phyloP scores from a whole-genome alignment of 129 eudicot genomes.

The Pseudognaphalium luteoalbum region DNA sequence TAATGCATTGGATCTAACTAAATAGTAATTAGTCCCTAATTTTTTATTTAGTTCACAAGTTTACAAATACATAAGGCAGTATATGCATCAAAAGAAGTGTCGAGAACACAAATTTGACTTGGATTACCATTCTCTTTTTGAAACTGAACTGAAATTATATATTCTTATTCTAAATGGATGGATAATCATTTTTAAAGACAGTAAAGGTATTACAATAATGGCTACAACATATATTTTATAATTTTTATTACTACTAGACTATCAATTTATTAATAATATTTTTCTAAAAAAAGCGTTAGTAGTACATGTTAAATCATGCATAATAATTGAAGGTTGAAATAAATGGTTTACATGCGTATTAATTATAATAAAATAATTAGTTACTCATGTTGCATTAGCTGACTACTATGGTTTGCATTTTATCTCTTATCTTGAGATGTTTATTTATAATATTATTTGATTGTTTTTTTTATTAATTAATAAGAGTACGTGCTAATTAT shows the following conservation, averaged over 20 bases:
- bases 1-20: slow-evolving; percentile 15
- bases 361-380: too few species aligned
- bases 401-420: too few species aligned
- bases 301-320: background rate
- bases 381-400: background rate
- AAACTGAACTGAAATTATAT: background rate
- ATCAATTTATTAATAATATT: background rate
- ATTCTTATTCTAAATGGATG: slow-evolving; percentile 2
- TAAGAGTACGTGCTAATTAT: background rate
- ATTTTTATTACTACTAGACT: slow-evolving; percentile 16
- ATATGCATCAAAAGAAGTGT: slow-evolving; percentile 36
- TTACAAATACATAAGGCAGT: background rate
- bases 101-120: slow-evolving; percentile 38
- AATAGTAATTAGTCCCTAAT: background rate
- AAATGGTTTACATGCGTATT: slow-evolving; percentile 19
- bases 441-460: too few species aligned
- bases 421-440: too few species aligned
- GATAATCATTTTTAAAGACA: slow-evolving; percentile 22
- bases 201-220: slow-evolving; percentile 29
- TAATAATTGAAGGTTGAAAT: slow-evolving; percentile 22
- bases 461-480: too few species aligned
- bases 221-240: slow-evolving; percentile 32
- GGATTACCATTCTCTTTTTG: slow-evolving; percentile 22
- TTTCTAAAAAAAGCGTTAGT: slow-evolving; percentile 10
- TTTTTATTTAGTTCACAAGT: background rate